These are phyloP conservation scores for Cyberlindnera xylosilytica DNA, from an alignment of 805 yeast genomes.

Conservation along the genomic window DNA sequence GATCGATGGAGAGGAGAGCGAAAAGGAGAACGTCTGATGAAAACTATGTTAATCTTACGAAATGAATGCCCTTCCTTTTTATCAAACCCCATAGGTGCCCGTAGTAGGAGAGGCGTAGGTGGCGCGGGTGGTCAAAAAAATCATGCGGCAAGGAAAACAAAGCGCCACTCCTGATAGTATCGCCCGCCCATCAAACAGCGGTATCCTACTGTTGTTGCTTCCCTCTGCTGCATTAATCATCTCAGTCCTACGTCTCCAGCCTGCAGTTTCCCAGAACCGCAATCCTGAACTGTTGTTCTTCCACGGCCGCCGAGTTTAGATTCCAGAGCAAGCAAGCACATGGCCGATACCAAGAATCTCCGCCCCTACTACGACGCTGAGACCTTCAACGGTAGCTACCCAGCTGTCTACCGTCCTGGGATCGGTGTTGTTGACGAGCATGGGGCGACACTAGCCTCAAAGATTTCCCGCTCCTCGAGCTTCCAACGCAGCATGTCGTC, in stretches of 20 bases:
- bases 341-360: constrained; percentile 10
- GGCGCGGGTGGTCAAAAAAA: neutral
- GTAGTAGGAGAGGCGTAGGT: no score
- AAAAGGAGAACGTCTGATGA: constrained; percentile 8
- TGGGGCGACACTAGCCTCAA: constrained; percentile 38
- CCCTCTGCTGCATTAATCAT: no score
- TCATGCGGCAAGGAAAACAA: neutral
- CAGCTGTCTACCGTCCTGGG: constrained; percentile 58
- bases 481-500: constrained; percentile 12
- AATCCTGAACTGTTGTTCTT: no score
- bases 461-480: constrained; percentile 30
- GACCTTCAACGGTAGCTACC: constrained; percentile 61
- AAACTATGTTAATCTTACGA: neutral
- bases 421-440: constrained; percentile 54
- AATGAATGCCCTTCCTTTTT: neutral
- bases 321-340: constrained; percentile 1
- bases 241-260: no score
- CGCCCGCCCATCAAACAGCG: no score
- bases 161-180: neutral
- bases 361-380: constrained; percentile 75
- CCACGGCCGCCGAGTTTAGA: no score
- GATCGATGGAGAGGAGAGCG: constrained; percentile 9
- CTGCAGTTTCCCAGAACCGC: no score
- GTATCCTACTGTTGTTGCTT: no score
- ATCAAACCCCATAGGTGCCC: neutral